Conservation (phyloP, 2,329 filamentous ascomycete genomes). For the Aureobasidium subglaciale region DNA sequence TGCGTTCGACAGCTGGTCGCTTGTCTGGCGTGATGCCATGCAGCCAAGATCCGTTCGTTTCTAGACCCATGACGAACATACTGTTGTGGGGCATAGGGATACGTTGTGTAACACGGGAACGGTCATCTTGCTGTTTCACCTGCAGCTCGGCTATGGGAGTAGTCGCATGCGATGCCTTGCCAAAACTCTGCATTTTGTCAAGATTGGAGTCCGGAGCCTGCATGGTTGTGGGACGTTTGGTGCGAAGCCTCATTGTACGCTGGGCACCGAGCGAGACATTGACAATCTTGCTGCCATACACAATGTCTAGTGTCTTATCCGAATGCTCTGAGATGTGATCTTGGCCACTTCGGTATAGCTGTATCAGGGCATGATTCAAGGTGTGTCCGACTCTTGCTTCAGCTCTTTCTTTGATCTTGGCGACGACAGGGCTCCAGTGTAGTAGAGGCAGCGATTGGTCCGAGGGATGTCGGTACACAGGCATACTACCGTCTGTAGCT, state of each 20-base stretch:
- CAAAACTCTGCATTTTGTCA: background rate
- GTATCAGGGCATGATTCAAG: conserved; percentile 87
- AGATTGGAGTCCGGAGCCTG: background rate
- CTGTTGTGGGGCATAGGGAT: conserved; percentile 80
- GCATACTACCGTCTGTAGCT: conserved; percentile 67
- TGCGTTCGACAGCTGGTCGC: conserved; percentile 60
- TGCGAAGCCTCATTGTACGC: conserved; percentile 81
- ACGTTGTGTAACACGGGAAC: conserved; percentile 53
- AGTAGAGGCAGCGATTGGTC: conserved; percentile 77
- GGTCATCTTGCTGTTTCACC: conserved; percentile 24
- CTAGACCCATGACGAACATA: conserved; percentile 71
- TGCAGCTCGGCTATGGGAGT: background rate
- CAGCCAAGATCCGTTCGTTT: conserved; percentile 80
- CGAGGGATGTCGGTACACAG: conserved; percentile 89
- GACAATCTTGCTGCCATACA: conserved; percentile 71
- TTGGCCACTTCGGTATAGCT: conserved; percentile 79
- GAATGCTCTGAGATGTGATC: conserved; percentile 96
- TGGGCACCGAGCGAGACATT: conserved; percentile 92
- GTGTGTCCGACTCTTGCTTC: conserved; percentile 69
- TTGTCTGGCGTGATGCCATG: conserved; percentile 91
- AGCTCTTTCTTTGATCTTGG: conserved; percentile 58
- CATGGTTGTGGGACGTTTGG: conserved; percentile 52
- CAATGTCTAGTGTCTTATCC: conserved; percentile 92
- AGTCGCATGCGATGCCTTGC: too few relatives aligned
- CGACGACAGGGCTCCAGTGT: conserved; percentile 67